These are phyloP conservation scores for Hypericum androsaemum DNA, from an alignment of 345 rosid genomes.

Conservation along the genomic window DNA sequence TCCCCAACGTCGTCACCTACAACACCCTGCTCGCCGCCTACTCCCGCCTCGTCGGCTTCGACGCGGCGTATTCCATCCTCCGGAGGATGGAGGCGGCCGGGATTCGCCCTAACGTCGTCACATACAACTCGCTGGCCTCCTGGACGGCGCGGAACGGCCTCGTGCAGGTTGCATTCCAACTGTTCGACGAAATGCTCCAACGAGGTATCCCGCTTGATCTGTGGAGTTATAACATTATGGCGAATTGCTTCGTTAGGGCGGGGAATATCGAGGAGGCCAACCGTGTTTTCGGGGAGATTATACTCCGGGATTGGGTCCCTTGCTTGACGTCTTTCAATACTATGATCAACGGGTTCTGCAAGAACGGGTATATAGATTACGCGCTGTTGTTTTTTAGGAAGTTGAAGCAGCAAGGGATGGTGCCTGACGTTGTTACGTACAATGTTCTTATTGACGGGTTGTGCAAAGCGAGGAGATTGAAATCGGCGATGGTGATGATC, in stretches of 20 bases:
- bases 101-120: constrained; percentile 45
- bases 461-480: constrained; percentile 47
- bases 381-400: constrained; percentile 50
- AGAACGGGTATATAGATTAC: constrained; percentile 36
- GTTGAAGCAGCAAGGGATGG: constrained; percentile 46
- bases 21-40: constrained; percentile 57
- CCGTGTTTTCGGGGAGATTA: constrained; percentile 37
- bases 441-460: constrained; percentile 70
- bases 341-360: constrained; percentile 73
- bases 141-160: constrained; percentile 14
- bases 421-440: constrained; percentile 46
- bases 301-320: constrained; percentile 27
- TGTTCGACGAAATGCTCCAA: constrained; percentile 82
- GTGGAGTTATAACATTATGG: constrained; percentile 77
- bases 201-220: constrained; percentile 51
- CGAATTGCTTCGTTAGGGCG: constrained; percentile 60
- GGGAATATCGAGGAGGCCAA: constrained; percentile 61
- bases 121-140: constrained; percentile 48
- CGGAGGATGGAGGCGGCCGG: constrained; percentile 60
- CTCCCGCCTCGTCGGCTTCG: constrained; percentile 46
- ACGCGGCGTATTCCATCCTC: constrained; percentile 48
- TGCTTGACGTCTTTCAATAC: constrained; percentile 51
- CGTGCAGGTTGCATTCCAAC: constrained; percentile 31
- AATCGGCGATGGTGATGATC: constrained; percentile 44
- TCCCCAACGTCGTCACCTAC: constrained; percentile 79